A percentile compares a stretch with the other conserved stretches of the same genome.
These are phyloP conservation scores for Aspergillus coremiiformis DNA, from an alignment of 495 filamentous ascomycete species.

Conservation along the genomic window DNA sequence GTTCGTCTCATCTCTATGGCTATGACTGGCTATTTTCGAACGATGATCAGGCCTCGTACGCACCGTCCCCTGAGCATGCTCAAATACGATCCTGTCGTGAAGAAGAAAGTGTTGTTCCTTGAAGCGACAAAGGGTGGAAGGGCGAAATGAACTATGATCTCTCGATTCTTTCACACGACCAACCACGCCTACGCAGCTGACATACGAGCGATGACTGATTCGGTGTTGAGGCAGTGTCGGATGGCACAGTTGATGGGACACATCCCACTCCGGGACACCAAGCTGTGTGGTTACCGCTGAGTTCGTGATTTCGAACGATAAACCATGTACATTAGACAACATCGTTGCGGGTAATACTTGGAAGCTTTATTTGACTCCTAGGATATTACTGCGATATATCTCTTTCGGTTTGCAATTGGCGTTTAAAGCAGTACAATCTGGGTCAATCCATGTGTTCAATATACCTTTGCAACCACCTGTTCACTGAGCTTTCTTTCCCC, in stretches of 20 bases:
- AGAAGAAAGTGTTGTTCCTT: constrained; percentile 87
- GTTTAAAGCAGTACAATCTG: constrained; percentile 23
- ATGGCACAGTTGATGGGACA: background rate
- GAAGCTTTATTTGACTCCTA: background rate
- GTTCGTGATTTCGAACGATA: constrained; percentile 4
- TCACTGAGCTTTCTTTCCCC: background rate
- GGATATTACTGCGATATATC: constrained; percentile 9
- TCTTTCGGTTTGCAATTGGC: constrained; percentile 22
- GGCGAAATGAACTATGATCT: constrained; percentile 21
- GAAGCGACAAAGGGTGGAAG: constrained; percentile 69
- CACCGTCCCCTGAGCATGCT: constrained; percentile 88
- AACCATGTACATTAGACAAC: constrained; percentile 25
- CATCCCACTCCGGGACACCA: background rate
- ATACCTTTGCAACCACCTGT: constrained; percentile 4
- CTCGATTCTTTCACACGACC: background rate
- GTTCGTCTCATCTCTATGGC: constrained; percentile 98
- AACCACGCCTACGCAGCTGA: background rate
- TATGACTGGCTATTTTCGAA: constrained; percentile 94
- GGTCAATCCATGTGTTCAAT: constrained; percentile 20
- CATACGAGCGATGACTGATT: background rate
- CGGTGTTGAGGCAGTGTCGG: background rate
- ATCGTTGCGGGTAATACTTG: constrained; percentile 2
- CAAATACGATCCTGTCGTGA: constrained; percentile 98
- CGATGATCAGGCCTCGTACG: constrained; percentile 70
- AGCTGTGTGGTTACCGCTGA: background rate